Percentiles rank a stretch among this genome's conserved stretches.
phyloP scores from a whole-genome alignment of 2,329 filamentous ascomycete genomes.

The Incumbomyces delicatus region DNA sequence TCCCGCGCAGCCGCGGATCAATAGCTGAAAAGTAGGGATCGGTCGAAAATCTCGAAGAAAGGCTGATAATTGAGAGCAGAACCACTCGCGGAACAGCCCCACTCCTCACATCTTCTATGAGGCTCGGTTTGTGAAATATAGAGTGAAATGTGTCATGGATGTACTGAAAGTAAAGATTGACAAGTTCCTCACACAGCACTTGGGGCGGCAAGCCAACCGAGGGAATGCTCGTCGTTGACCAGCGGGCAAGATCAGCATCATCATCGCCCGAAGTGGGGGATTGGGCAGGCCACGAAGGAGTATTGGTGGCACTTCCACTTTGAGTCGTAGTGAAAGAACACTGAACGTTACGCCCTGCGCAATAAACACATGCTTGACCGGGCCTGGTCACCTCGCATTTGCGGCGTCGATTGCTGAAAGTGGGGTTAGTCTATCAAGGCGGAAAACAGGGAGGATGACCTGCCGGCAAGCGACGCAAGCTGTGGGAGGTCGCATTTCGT shows the following conservation, averaged over 20 bases:
- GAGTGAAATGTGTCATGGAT: conserved; percentile 17
- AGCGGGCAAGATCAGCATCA: conserved; percentile 2
- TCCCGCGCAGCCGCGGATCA: conserved; percentile 12
- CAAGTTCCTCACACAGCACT: conserved; percentile 14
- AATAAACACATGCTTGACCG: conserved; percentile 12
- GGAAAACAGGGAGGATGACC: neutral
- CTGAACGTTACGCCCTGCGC: conserved; percentile 9
- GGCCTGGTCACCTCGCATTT: conserved; percentile 10
- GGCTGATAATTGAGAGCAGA: conserved; percentile 4
- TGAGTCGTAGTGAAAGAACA: conserved; percentile 9
- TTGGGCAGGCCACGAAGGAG: neutral
- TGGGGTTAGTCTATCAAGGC: neutral
- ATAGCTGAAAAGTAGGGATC: conserved; percentile 11
- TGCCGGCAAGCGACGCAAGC: conserved; percentile 16
- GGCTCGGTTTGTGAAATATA: conserved; percentile 16
- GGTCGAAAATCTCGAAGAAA: conserved; percentile 10
- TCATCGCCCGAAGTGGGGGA: conserved; percentile 2
- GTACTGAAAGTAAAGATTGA: conserved; percentile 17
- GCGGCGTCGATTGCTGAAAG: conserved; percentile 10
- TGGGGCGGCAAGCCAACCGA: conserved; percentile 7
- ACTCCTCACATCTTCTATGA: conserved; percentile 13
- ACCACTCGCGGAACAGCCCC: conserved; percentile 6
- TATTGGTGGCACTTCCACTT: neutral
- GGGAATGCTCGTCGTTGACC: conserved; percentile 5
- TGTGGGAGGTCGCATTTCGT: conserved; percentile 13